Evolutionary conservation across 2,329 filamentous ascomycete species (phyloP).

Genomic region (Lithohypha guttulata): DNA sequence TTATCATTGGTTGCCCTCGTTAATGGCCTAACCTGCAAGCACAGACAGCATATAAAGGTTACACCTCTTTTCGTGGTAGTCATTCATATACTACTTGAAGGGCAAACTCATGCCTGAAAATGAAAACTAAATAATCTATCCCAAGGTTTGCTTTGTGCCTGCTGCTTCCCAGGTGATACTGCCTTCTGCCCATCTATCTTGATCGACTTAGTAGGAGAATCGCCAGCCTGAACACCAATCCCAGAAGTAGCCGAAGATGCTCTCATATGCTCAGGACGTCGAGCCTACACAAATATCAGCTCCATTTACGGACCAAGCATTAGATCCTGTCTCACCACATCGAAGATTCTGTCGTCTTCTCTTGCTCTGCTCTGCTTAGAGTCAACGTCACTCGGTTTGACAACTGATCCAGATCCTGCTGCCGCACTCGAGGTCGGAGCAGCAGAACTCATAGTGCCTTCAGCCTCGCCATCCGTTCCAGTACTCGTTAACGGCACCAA

Average conservation of each 20-base stretch:
- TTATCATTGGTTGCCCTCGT: no score
- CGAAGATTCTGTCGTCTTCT: conserved; percentile 32
- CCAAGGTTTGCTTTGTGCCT: conserved; percentile 22
- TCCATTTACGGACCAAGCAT: conserved; percentile 32
- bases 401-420: conserved; percentile 2
- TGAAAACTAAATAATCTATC: conserved; percentile 36
- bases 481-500: conserved; percentile 2
- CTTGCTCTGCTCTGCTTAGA: conserved; percentile 18
- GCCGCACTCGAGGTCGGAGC: no score
- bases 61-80: no score
- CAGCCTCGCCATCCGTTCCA: conserved; percentile 6
- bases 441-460: conserved; percentile 16
- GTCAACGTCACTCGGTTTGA: conserved; percentile 9
- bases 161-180: conserved; percentile 14
- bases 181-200: conserved; percentile 1
- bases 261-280: no score
- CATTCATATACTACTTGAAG: no score
- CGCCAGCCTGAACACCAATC: no score
- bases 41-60: no score
- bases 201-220: conserved; percentile 4
- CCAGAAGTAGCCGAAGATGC: no score
- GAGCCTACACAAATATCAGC: conserved; percentile 4
- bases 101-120: conserved; percentile 26
- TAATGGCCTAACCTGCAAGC: no score
- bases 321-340: conserved; percentile 40